A percentile compares a stretch with the other conserved stretches of the same genome.
Evolutionary conservation across 306 rosid genomes (phyloP).

Genomic region (Vigna angularis): DNA sequence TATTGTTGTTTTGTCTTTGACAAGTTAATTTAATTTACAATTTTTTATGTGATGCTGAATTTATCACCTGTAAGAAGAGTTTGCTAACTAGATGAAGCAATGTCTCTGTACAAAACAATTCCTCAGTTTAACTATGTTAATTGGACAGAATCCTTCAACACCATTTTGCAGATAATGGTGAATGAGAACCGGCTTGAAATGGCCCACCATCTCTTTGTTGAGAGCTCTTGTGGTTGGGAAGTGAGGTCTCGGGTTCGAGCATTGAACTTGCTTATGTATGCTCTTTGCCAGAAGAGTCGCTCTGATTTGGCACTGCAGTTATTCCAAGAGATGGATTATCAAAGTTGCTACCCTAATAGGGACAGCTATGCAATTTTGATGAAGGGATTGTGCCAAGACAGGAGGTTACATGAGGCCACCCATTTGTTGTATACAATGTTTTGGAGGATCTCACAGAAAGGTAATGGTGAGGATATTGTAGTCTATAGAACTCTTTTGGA

Average conservation of each 20-base stretch:
- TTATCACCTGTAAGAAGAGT: not conserved
- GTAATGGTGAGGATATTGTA: too few relatives aligned
- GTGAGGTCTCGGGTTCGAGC: slow-evolving; percentile 53
- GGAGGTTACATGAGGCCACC: slow-evolving; percentile 61
- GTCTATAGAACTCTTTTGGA: too few relatives aligned
- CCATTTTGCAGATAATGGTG: slow-evolving; percentile 60
- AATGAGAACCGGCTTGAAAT: slow-evolving; percentile 46
- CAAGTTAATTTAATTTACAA: too few relatives aligned
- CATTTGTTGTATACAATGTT: slow-evolving; percentile 68
- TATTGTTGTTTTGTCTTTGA: not conserved
- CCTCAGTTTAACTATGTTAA: slow-evolving; percentile 59
- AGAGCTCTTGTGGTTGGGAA: slow-evolving; percentile 60
- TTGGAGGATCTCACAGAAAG: slow-evolving; percentile 68
- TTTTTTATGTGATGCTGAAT: not conserved
- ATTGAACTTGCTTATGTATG: slow-evolving; percentile 60
- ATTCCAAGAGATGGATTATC: slow-evolving; percentile 63
- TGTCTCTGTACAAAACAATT: slow-evolving; percentile 50
- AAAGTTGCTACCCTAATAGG: slow-evolving; percentile 59
- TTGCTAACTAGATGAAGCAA: slow-evolving; percentile 45
- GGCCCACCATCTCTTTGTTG: slow-evolving; percentile 53
- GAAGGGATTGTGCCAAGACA: slow-evolving; percentile 63
- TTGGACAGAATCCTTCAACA: slow-evolving; percentile 60
- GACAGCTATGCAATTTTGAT: slow-evolving; percentile 56
- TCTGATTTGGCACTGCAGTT: slow-evolving; percentile 62
- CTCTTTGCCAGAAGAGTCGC: slow-evolving; percentile 48